phyloP scores from a whole-genome alignment of 306 rosid species.

The Cucurbita maxima region DNA sequence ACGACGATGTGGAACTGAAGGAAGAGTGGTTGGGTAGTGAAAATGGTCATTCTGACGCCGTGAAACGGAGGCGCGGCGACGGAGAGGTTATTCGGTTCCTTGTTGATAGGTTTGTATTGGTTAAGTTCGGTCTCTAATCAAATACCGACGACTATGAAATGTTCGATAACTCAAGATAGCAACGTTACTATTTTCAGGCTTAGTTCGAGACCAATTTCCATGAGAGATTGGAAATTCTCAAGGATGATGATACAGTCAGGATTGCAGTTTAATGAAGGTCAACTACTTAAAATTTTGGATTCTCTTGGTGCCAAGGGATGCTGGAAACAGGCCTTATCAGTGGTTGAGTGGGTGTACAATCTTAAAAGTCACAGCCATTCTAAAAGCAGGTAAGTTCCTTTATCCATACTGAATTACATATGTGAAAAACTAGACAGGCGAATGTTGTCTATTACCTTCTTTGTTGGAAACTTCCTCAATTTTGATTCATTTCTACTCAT shows the following conservation, averaged over 20 bases:
- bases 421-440: background rate
- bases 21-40: conserved; percentile 31
- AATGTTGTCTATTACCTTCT: background rate
- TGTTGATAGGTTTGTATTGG: conserved; percentile 59
- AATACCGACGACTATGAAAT: background rate
- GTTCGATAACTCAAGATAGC: background rate
- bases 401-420: background rate
- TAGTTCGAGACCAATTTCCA: conserved; percentile 39
- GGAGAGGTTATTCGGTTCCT: conserved; percentile 57
- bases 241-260: conserved; percentile 80
- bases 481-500: background rate
- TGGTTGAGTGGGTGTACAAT: conserved; percentile 61
- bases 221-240: conserved; percentile 71
- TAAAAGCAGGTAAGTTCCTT: conserved; percentile 57
- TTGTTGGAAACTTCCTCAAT: background rate
- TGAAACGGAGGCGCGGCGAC: conserved; percentile 39
- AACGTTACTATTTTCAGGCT: conserved; percentile 27
- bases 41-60: conserved; percentile 9
- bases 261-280: conserved; percentile 62
- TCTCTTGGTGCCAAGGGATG: conserved; percentile 44
- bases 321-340: conserved; percentile 80
- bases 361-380: conserved; percentile 30
- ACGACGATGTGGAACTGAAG: conserved; percentile 45
- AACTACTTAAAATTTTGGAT: conserved; percentile 53
- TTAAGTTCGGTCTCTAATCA: background rate